phyloP scores from a whole-genome alignment of 2,329 filamentous ascomycete genomes.

The Boeremia exigua region DNA sequence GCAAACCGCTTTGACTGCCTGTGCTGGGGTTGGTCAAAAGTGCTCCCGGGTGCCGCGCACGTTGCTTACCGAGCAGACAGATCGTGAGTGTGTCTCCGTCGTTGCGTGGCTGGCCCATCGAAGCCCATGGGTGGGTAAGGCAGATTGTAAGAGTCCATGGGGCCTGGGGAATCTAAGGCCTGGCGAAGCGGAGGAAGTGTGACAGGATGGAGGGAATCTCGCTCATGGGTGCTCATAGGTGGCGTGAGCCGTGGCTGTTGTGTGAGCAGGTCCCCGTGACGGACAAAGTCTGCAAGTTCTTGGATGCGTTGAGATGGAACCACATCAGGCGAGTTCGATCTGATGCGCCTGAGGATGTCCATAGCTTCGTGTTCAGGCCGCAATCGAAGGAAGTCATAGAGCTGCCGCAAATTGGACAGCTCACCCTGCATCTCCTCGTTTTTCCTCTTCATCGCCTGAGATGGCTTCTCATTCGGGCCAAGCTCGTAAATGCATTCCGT shows the following conservation, averaged over 20 bases:
- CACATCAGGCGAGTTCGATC: slow-evolving; percentile 25
- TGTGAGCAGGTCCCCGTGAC: slow-evolving; percentile 23
- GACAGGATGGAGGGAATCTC: slow-evolving; percentile 18
- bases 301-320: slow-evolving; percentile 33
- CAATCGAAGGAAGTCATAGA: slow-evolving; percentile 40
- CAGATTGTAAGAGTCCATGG: slow-evolving; percentile 19
- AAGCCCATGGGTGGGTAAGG: slow-evolving; percentile 23
- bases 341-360: slow-evolving; percentile 37
- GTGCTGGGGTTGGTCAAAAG: slow-evolving; percentile 42
- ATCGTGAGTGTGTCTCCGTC: slow-evolving; percentile 34
- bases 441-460: slow-evolving; percentile 45
- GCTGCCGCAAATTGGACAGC: slow-evolving; percentile 38
- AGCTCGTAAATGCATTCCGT: slow-evolving; percentile 42
- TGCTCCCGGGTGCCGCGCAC: slow-evolving; percentile 7
- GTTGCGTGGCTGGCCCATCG: slow-evolving; percentile 32
- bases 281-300: slow-evolving; percentile 33
- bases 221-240: slow-evolving; percentile 1
- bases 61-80: slow-evolving; percentile 35
- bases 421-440: slow-evolving; percentile 47
- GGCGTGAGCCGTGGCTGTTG: slow-evolving; percentile 12
- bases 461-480: slow-evolving; percentile 45
- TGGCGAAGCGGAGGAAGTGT: slow-evolving; percentile 39
- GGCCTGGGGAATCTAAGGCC: slow-evolving; percentile 31
- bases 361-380: slow-evolving; percentile 40
- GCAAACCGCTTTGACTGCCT: slow-evolving; percentile 28